Evolutionary conservation across 305 asterid species (phyloP), one percentile per base, ranked within the genome.

Genomic region (Fraxinus platypoda): DNA sequence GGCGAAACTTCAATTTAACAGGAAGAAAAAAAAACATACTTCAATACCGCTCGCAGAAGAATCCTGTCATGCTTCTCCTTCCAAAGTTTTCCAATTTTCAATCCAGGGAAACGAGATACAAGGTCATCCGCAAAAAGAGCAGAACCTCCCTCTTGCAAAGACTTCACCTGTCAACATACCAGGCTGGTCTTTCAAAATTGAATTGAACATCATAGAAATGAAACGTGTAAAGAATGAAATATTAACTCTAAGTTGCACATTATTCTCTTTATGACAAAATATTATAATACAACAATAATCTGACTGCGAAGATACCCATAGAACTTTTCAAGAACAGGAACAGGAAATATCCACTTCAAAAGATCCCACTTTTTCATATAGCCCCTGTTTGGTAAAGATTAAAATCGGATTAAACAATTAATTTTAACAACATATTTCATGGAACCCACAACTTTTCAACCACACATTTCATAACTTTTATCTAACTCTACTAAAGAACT

Each of bases 31-130:
- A 75, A 54, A 77, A 66, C 76, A 33, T 92, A 94, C 99, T 90
- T 97, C 90, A 91, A 83, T 62, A 94, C 95, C 52, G 99, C 98
- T 84, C 87, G 93, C 87, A 97, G 91, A 76, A 97, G 91, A 64
- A 91, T 71, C 84, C 90, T 85, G 76, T 97, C 99, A 70, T 97
- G 98, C 76, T 90, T 90, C 87, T 90, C 97, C 88, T 92, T 97
- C 99, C 99, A 97, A 81, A 91, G 49, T 88, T 88, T 91, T 87
- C 98, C 98, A 87, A 94, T 94, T 87, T 81, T 94, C 73, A 97
- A 83, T 83, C 94, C 98, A 73, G 98, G 97, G 88, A 82, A 88
- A 80, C 95, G 93, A 35, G 90, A 87, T 76, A 93, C 43, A 64
- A 94, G 87, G 84, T 91, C 98, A 85, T 92, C 96, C 1, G 89